phyloP scores from a whole-genome alignment of 1,284 basidiomycete genomes.

The Termitomyces sp. region DNA sequence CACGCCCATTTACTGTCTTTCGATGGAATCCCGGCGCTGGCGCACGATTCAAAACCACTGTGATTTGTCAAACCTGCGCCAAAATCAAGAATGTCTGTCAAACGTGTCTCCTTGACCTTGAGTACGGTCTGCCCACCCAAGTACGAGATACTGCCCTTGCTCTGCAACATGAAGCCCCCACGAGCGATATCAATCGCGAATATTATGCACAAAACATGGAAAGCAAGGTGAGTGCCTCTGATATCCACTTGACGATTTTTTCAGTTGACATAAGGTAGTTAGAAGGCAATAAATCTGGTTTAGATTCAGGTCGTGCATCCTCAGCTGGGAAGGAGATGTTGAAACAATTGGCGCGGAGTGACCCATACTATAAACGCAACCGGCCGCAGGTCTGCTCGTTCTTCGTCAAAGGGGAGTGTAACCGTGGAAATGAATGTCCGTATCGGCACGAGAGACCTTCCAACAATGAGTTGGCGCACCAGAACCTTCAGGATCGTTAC shows the following conservation, averaged over 20 bases:
- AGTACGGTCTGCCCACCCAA: conserved; percentile 95
- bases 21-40: conserved; percentile 97
- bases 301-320: conserved; percentile 65
- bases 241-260: background rate
- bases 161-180: conserved; percentile 84
- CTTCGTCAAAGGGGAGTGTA: conserved; percentile 94
- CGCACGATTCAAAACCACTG: conserved; percentile 94
- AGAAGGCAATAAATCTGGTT: conserved; percentile 59
- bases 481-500: conserved; percentile 91
- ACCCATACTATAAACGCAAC: conserved; percentile 97
- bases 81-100: conserved; percentile 99
- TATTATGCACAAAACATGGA: conserved; percentile 98
- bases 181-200: conserved; percentile 94
- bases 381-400: conserved; percentile 93
- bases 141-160: conserved; percentile 95
- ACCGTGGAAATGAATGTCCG: conserved; percentile 87
- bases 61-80: conserved; percentile 97
- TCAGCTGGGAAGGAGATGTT: conserved; percentile 93
- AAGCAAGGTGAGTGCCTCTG: conserved; percentile 54
- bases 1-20: conserved; percentile 94
- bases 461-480: conserved; percentile 80
- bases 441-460: conserved; percentile 90
- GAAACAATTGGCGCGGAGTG: conserved; percentile 87
- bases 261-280: conserved; percentile 36
- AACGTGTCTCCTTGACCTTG: conserved; percentile 93